A percentile compares a stretch with the other conserved stretches of the same genome.
Conservation (phyloP, 2,329 filamentous ascomycete genomes). For the Sphaerulina musiva region DNA sequence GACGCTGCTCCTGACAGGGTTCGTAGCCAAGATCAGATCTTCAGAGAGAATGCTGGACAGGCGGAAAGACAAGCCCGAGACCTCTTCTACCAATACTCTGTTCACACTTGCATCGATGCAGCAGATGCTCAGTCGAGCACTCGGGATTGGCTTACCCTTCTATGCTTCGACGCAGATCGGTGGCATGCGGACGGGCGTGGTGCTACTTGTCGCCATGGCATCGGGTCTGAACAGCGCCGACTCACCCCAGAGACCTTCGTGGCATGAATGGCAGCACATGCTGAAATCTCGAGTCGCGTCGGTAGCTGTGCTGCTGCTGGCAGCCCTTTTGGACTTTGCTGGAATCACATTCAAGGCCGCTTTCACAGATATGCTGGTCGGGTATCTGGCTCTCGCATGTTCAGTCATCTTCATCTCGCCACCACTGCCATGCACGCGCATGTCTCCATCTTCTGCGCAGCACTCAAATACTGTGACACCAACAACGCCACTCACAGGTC, state of each 20-base stretch:
- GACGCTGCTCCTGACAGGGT: constrained; percentile 42
- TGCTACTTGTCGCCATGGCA: constrained; percentile 43
- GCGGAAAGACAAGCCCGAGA: constrained; percentile 26
- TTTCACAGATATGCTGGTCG: constrained; percentile 34
- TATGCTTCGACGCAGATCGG: constrained; percentile 52
- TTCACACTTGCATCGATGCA: constrained; percentile 13
- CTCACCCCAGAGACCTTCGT: constrained; percentile 11
- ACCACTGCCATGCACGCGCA: constrained; percentile 36
- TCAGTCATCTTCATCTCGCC: constrained; percentile 44
- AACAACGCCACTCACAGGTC: constrained; percentile 17
- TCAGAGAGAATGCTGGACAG: constrained; percentile 28
- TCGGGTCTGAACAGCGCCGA: constrained; percentile 39
- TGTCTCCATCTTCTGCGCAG: constrained; percentile 1
- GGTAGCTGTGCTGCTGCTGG: constrained; percentile 32
- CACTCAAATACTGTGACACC: constrained; percentile 5
- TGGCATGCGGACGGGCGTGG: constrained; percentile 48
- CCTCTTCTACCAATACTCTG: constrained; percentile 12
- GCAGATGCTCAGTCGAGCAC: constrained; percentile 20
- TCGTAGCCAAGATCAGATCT: constrained; percentile 34
- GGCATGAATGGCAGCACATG: constrained; percentile 30
- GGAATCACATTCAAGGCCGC: constrained; percentile 29
- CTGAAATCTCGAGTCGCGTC: constrained; percentile 36
- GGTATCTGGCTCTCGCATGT: constrained; percentile 43
- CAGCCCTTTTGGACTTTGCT: constrained; percentile 32
- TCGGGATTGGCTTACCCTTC: constrained; percentile 43